Base-by-base conservation (phyloP, 169 alveolate genomes). In the Plasmodium coatneyi region DNA sequence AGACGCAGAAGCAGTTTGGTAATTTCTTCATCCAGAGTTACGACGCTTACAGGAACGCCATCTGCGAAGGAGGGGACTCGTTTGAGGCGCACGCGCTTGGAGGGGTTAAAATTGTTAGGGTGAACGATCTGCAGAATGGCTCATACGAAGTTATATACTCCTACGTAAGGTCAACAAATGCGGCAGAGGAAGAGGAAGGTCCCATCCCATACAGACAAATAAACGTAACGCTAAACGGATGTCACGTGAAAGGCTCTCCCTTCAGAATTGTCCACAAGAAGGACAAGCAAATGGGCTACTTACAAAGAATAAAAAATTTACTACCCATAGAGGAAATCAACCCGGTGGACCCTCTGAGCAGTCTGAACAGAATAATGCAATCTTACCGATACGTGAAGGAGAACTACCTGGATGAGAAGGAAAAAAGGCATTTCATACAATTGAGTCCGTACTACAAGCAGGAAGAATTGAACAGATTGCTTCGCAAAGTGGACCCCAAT, bases 11-110 rank as follows among this genome's bases (percentile, higher is more conserved):
- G 43, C 46, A 32, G 43, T 89, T 36, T 49, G 71, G 32, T 28
- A 89, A 89, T n/a, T 89, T 89, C 56, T 89, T 79, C 56, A 89
- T 89, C 52, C 91, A 89, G n/a, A 56, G 94, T 41, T 89, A 89
- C 72, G 94, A 89, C 72, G 94, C 94, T n/a, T 89, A 89, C 52
- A 30, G 71, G 28, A 95, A 95, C 72, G 89, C 76, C 66, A 83
- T 91, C 39, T 54, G 39, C 54, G 82, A 76, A 28, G 96, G 96
- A 39, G 92, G 92, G 6, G 96, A 92, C 14, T 52, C 78, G 12
- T 95, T 70, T 81, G 96, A 95, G 32, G 93, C 92, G 43, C 43
- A 28, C n/a, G 93, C 95, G 0, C 54, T 95, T 5, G 96, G 96
- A 16, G 95, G 91, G 22, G 80, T 95, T 54, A 92, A 95, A 82